Conservation (phyloP, 1,284 basidiomycete genomes). For the Somion occarium region DNA sequence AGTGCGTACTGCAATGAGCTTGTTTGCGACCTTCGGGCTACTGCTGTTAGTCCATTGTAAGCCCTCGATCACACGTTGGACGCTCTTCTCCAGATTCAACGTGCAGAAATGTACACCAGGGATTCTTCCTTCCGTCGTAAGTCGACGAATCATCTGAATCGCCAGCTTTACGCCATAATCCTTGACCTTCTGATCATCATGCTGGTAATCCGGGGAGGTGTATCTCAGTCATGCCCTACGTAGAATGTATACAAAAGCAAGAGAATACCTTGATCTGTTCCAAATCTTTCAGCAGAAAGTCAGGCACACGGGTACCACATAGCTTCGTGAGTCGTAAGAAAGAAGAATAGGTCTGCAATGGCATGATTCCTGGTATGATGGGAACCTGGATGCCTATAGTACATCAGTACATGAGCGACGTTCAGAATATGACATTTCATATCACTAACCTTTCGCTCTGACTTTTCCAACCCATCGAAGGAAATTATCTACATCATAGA, state of each 20-base stretch:
- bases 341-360: conserved; percentile 93
- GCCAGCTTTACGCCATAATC: conserved; percentile 83
- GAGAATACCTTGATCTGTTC: conserved; percentile 69
- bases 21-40: conserved; percentile 45
- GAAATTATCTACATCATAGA: conserved; percentile 91
- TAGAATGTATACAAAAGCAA: not conserved
- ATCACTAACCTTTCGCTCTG: conserved; percentile 58
- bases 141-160: conserved; percentile 65
- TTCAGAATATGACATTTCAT: not conserved
- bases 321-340: conserved; percentile 91
- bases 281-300: conserved; percentile 62
- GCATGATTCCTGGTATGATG: conserved; percentile 96
- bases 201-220: too few relatives aligned
- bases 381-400: conserved; percentile 80
- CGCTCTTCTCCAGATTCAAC: conserved; percentile 95
- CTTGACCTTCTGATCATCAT: conserved; percentile 89
- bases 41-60: conserved; percentile 60
- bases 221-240: too few relatives aligned
- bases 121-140: conserved; percentile 57
- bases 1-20: conserved; percentile 60
- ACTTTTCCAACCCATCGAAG: conserved; percentile 75
- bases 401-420: conserved; percentile 9
- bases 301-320: conserved; percentile 80
- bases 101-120: conserved; percentile 94
- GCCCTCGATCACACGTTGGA: conserved; percentile 81